Conservation (phyloP, 2,329 filamentous ascomycete species). For the Fusarium coicis region DNA sequence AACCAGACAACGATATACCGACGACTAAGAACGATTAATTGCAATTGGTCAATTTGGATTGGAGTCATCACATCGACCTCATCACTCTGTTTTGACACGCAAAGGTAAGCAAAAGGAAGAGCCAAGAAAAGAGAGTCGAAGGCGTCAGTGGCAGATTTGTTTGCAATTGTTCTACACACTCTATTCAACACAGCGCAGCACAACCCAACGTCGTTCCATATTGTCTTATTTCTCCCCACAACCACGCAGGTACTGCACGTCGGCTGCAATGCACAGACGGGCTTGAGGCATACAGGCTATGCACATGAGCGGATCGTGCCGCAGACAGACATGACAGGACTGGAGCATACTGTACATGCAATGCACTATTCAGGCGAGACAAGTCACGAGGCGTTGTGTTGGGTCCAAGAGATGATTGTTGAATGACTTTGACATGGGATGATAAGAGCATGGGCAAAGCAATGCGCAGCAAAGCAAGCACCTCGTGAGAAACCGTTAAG, state of each 20-base stretch:
- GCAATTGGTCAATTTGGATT: slow-evolving; percentile 6
- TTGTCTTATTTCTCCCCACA: slow-evolving; percentile 18
- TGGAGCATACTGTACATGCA: not conserved
- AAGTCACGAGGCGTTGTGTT: slow-evolving; percentile 1
- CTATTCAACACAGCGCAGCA: slow-evolving; percentile 3
- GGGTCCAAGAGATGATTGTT: not conserved
- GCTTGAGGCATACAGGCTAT: slow-evolving; percentile 17
- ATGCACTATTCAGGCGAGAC: slow-evolving; percentile 30
- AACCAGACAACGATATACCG: slow-evolving; percentile 29
- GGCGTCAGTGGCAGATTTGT: slow-evolving; percentile 19
- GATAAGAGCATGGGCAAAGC: slow-evolving; percentile 3
- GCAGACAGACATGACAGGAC: slow-evolving; percentile 1
- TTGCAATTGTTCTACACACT: slow-evolving; percentile 13
- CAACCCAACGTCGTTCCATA: slow-evolving; percentile 12
- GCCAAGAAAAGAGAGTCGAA: not conserved
- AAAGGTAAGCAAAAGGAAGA: slow-evolving; percentile 32
- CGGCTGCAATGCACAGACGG: slow-evolving; percentile 17
- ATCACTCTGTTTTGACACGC: not conserved
- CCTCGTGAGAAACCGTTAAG: not conserved
- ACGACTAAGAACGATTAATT: slow-evolving; percentile 3
- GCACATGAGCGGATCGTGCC: slow-evolving; percentile 27
- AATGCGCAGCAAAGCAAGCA: not conserved
- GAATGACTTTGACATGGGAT: not conserved
- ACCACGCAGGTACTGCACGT: slow-evolving; percentile 27
- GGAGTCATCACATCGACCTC: not conserved